Percentiles rank a stretch among this genome's conserved stretches.
phyloP scores from a whole-genome alignment of 2,329 filamentous ascomycete species.

The Furcasterigmium sp. region DNA sequence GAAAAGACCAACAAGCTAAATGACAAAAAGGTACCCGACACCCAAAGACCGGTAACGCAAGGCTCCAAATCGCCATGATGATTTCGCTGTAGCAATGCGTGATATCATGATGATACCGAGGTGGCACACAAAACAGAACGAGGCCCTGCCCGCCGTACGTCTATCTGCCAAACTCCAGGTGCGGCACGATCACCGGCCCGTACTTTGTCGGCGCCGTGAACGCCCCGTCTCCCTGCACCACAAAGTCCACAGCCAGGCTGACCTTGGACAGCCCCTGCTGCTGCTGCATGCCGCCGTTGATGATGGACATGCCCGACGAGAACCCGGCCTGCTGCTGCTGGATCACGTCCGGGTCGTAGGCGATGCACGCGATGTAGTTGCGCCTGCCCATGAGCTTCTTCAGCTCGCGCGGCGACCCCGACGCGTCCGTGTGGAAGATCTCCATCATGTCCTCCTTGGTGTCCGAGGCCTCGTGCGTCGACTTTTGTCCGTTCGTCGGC shows the following conservation, averaged over 20 bases:
- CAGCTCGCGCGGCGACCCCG: constrained; percentile 74
- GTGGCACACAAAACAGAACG: neutral
- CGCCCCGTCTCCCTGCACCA: constrained; percentile 86
- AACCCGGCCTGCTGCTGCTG: constrained; percentile 27
- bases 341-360: constrained; percentile 82
- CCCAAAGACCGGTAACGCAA: too few relatives aligned
- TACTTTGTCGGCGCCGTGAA: constrained; percentile 88
- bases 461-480: constrained; percentile 71
- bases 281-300: constrained; percentile 19
- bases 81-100: neutral
- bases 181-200: constrained; percentile 91
- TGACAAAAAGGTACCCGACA: too few relatives aligned
- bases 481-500: constrained; percentile 77
- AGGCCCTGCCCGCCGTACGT: neutral
- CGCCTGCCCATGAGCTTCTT: constrained; percentile 89
- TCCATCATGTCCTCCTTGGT: constrained; percentile 99
- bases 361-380: constrained; percentile 91
- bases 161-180: constrained; percentile 68
- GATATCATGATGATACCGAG: too few relatives aligned
- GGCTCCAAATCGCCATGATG: neutral
- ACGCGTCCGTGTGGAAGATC: constrained; percentile 93
- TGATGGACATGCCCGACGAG: constrained; percentile 27
- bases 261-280: constrained; percentile 56
- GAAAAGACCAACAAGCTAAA: too few relatives aligned
- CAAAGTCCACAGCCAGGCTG: constrained; percentile 90